Evolutionary conservation across 1,139 yeast genomes (phyloP).

Genomic region (Diutina neorugosa): DNA sequence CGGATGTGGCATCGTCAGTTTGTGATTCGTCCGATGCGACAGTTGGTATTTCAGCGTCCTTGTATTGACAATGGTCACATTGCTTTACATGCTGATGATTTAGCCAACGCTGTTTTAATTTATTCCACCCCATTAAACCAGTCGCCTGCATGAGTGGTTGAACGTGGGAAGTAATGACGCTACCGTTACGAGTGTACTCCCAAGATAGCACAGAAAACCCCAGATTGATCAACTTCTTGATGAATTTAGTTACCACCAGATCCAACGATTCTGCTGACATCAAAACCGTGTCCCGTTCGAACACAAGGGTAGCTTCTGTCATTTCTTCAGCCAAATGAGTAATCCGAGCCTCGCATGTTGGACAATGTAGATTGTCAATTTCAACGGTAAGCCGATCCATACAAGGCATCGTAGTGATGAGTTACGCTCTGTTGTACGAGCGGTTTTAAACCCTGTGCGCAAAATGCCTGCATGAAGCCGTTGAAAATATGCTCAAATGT

Average conservation of each 20-base stretch:
- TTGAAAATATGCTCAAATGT: background rate
- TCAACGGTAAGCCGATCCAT: background rate
- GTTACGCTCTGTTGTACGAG: background rate
- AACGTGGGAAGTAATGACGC: background rate
- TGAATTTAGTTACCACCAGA: background rate
- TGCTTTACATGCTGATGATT: background rate
- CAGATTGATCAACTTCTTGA: background rate
- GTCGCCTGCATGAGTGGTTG: constrained; percentile 7
- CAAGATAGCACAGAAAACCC: background rate
- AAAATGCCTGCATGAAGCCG: background rate
- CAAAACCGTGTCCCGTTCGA: background rate
- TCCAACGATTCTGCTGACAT: background rate
- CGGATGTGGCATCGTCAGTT: constrained; percentile 8
- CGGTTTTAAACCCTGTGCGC: background rate
- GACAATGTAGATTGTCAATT: constrained; percentile 5
- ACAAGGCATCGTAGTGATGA: background rate
- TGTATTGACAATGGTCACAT: background rate
- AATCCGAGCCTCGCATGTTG: constrained; percentile 3
- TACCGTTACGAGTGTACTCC: background rate
- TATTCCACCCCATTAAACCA: constrained; percentile 10
- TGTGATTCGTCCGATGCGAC: constrained; percentile 15
- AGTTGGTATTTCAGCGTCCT: constrained; percentile 5
- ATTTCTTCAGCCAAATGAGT: background rate
- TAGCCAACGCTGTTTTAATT: constrained; percentile 7
- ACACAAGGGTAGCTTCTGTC: background rate